These are phyloP conservation scores for Ganoderma sinense DNA, from an alignment of 1,284 basidiomycete species.

Conservation along the genomic window DNA sequence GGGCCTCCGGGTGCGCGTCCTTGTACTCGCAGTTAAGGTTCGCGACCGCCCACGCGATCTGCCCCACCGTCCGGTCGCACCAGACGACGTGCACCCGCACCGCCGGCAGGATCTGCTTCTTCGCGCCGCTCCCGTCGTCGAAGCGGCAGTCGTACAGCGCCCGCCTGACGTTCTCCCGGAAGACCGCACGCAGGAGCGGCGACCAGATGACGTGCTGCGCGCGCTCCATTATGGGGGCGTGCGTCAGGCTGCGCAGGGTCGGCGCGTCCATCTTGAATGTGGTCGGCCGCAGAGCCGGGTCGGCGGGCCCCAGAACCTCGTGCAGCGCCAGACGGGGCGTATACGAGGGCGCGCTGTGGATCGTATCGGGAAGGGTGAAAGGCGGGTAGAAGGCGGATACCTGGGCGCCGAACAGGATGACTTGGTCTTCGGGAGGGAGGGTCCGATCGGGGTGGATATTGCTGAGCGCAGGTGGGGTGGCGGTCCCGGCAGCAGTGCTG, in stretches of 20 bases:
- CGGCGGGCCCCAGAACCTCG: slow-evolving; percentile 1
- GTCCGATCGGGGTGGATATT: slow-evolving; percentile 6
- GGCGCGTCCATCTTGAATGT: slow-evolving; percentile 20
- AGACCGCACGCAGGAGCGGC: slow-evolving; percentile 14
- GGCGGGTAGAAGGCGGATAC: slow-evolving; percentile 25
- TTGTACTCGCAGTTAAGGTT: slow-evolving; percentile 13
- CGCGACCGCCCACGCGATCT: slow-evolving; percentile 24
- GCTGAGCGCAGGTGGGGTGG: slow-evolving; percentile 7
- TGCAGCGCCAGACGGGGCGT: slow-evolving; percentile 12
- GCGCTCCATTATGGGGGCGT: slow-evolving; percentile 24
- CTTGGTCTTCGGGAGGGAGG: slow-evolving; percentile 14
- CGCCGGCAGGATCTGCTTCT: slow-evolving; percentile 25
- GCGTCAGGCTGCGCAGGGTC: slow-evolving; percentile 19
- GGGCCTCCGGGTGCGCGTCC: slow-evolving; percentile 14
- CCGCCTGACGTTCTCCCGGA: slow-evolving; percentile 21
- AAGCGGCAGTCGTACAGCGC: slow-evolving; percentile 24
- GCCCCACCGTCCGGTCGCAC: slow-evolving; percentile 32
- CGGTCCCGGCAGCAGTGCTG: slow-evolving; percentile 9
- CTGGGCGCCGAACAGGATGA: slow-evolving; percentile 16
- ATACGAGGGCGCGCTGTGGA: slow-evolving; percentile 6
- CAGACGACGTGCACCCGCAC: slow-evolving; percentile 28
- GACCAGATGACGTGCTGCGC: slow-evolving; percentile 23
- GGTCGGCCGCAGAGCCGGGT: slow-evolving; percentile 19
- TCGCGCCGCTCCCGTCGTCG: slow-evolving; percentile 17
- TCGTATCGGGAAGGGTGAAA: slow-evolving; percentile 15